Evolutionary conservation across 495 filamentous ascomycete species (phyloP).

Genomic region (Aspergillus egyptiacus): DNA sequence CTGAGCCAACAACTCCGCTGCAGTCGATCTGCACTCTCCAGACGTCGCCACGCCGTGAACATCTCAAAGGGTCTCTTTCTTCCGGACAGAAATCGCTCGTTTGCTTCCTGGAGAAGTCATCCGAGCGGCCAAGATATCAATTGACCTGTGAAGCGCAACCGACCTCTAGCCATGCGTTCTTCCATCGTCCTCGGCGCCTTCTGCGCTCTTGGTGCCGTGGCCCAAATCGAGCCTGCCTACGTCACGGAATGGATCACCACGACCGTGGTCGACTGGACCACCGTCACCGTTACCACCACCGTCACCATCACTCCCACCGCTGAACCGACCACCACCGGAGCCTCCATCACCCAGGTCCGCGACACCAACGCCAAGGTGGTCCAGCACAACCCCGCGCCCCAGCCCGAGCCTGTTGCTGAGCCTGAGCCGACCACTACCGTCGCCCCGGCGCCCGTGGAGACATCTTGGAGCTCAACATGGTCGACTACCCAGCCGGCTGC

Average conservation of each 20-base stretch:
- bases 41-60: background rate
- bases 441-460: constrained; percentile 3
- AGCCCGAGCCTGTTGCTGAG: constrained; percentile 17
- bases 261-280: constrained; percentile 50
- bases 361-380: constrained; percentile 15
- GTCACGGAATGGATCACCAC: constrained; percentile 52
- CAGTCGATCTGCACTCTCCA: constrained; percentile 37
- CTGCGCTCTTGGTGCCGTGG: constrained; percentile 56
- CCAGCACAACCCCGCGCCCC: constrained; percentile 8
- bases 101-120: constrained; percentile 43
- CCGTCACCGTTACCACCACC: constrained; percentile 57
- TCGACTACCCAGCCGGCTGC: constrained; percentile 10
- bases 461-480: constrained; percentile 12
- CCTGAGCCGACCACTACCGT: constrained; percentile 13
- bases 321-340: background rate
- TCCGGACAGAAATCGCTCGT: constrained; percentile 16
- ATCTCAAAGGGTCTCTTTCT: no score
- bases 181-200: constrained; percentile 56
- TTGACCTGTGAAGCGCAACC: constrained; percentile 26
- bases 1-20: constrained; percentile 10
- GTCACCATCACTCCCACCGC: constrained; percentile 44
- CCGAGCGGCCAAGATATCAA: constrained; percentile 18
- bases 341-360: background rate
- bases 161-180: constrained; percentile 53
- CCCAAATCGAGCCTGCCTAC: constrained; percentile 47